Percentiles rank a stretch among this genome's conserved stretches.
Evolutionary conservation across 2,329 filamentous ascomycete genomes (phyloP).

Genomic region (Aspergillus uvarum): DNA sequence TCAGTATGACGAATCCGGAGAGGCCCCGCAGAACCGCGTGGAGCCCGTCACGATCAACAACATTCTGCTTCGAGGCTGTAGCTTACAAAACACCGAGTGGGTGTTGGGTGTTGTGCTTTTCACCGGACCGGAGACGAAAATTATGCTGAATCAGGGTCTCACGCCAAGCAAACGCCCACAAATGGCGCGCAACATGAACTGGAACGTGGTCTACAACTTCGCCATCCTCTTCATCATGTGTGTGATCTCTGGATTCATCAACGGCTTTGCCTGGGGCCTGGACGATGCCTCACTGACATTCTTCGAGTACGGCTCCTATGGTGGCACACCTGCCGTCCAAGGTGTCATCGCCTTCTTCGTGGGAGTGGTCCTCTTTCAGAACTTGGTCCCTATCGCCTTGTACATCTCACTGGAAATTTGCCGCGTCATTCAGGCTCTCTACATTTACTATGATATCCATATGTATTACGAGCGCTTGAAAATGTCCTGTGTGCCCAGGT

Average conservation of each 20-base stretch:
- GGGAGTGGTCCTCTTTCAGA: slow-evolving; percentile 5
- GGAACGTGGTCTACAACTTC: slow-evolving; percentile 7
- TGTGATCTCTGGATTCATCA: slow-evolving; percentile 5
- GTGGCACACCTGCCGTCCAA: neutral
- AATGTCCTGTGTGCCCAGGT: slow-evolving; percentile 3
- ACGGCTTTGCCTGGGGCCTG: slow-evolving; percentile 5
- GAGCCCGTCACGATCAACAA: slow-evolving; percentile 7
- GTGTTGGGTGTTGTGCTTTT: slow-evolving; percentile 2
- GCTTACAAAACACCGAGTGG: slow-evolving; percentile 6
- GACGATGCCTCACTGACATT: neutral
- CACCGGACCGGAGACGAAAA: slow-evolving; percentile 5
- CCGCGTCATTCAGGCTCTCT: slow-evolving; percentile 4
- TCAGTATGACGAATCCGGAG: neutral
- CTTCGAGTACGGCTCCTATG: slow-evolving; percentile 6
- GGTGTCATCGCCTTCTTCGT: slow-evolving; percentile 6
- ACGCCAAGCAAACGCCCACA: slow-evolving; percentile 5
- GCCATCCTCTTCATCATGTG: slow-evolving; percentile 8
- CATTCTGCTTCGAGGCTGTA: slow-evolving; percentile 6
- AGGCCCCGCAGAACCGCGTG: neutral
- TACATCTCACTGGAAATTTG: slow-evolving; percentile 8
- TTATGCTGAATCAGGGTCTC: slow-evolving; percentile 6
- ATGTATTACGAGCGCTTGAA: slow-evolving; percentile 6
- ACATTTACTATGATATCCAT: slow-evolving; percentile 1
- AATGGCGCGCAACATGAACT: slow-evolving; percentile 8
- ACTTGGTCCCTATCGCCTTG: slow-evolving; percentile 7